Conservation (phyloP, 495 filamentous ascomycete genomes). For the Aspergillus baeticus region DNA sequence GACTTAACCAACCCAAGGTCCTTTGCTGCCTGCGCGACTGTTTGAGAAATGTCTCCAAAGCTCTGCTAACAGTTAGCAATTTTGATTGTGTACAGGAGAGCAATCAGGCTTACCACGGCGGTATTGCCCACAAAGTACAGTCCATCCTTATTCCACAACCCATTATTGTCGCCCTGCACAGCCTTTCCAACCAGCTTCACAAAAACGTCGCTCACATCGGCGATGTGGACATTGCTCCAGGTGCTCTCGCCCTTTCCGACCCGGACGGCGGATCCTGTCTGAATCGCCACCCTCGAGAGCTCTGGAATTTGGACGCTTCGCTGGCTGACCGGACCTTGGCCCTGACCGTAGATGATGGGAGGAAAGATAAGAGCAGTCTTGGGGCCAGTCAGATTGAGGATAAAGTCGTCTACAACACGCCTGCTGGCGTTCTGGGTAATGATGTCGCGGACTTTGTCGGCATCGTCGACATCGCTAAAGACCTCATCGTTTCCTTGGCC, state of each 20-base stretch:
- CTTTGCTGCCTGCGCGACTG: constrained; percentile 53
- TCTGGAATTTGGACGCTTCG: constrained; percentile 59
- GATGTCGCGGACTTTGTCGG: constrained; percentile 33
- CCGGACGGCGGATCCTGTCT: constrained; percentile 55
- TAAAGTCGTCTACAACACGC: constrained; percentile 50
- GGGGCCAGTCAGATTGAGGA: constrained; percentile 43
- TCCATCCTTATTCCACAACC: constrained; percentile 67
- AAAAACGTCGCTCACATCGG: constrained; percentile 63
- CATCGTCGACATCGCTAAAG: constrained; percentile 26
- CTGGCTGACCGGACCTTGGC: constrained; percentile 63
- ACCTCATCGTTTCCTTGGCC: constrained; percentile 24
- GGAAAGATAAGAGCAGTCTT: constrained; percentile 68
- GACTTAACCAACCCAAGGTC: constrained; percentile 57
- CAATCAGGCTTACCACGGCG: constrained; percentile 40
- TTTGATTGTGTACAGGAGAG: neutral
- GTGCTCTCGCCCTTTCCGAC: constrained; percentile 55
- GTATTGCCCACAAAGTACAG: constrained; percentile 68
- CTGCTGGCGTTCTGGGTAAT: constrained; percentile 43
- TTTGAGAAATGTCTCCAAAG: constrained; percentile 58
- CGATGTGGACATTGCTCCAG: constrained; percentile 69
- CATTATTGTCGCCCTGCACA: constrained; percentile 56
- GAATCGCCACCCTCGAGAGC: constrained; percentile 50
- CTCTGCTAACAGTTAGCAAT: constrained; percentile 13
- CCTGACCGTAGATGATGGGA: constrained; percentile 68
- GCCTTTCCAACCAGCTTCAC: constrained; percentile 55